Evolutionary conservation across 2,329 filamentous ascomycete species (phyloP), one percentile per base, ranked within the genome.

Genomic region (Talaromyces pinophilus): DNA sequence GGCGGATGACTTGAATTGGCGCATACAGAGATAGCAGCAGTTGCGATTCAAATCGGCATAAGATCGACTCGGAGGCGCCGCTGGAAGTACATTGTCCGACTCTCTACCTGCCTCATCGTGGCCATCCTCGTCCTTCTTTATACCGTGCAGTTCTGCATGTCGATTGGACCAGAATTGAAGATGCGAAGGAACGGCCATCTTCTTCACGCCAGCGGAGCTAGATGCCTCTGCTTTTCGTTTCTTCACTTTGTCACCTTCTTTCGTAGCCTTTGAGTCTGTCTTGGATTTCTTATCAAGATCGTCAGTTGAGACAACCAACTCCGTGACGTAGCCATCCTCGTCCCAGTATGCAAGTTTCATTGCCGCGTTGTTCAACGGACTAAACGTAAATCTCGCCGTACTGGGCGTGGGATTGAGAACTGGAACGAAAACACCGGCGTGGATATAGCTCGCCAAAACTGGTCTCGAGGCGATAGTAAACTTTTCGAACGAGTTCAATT

Each of bases 401-500:
- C 85, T 84, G 0, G 85, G 81, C 5, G 83, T 82, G 7, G 84
- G 83, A 61, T 88, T 85, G 59, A 90, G 83, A 52, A 91, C 89
- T 0, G 90, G 91, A 13, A 93, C 86, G 72, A 96, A 95, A 2
- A 95, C 91, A 5, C 92, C 92, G n/a, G 91, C 87, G 70, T 95
- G 92, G 46, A 93, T 93, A 70, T 90, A 92, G 52, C 86, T 90
- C 28, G 92, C 84, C 11, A 86, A 83, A 17, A 92, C 90, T 0
- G 88, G 86, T 70, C 88, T 89, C 2, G 89, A 92, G 0, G 88
- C 89, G 68, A 95, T 92, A 1, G 89, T 92, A 72, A 94, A 94
- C 60, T 88, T 90, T 11, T 91, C 87, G 33, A 89, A 87, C 40
- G 88, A 89, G 46, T 87, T 87, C 71, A 90, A 90, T 70, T 92